A percentile compares a stretch with the other conserved stretches of the same genome.
These are phyloP conservation scores for Aspergillus brunneoviolaceus DNA, from an alignment of 2,329 filamentous ascomycete genomes.

Conservation along the genomic window DNA sequence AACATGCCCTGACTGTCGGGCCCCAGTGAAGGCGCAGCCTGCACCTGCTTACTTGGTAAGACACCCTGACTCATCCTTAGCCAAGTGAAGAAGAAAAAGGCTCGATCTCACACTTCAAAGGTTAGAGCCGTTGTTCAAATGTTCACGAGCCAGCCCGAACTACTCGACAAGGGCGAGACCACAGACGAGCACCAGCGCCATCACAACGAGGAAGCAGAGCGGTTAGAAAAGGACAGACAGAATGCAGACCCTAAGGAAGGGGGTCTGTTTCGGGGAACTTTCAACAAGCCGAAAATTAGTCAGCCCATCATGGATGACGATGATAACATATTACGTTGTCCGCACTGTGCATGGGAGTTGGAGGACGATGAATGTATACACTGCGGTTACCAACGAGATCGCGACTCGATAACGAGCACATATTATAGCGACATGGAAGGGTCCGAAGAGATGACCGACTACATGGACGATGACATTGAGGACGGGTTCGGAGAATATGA, in stretches of 20 bases:
- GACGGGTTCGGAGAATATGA: constrained; percentile 31
- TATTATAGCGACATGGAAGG: constrained; percentile 46
- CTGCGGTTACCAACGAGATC: constrained; percentile 56
- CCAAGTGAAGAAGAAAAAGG: not conserved
- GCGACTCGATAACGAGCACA: constrained; percentile 39
- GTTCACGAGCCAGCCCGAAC: constrained; percentile 59
- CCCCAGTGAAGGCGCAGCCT: constrained; percentile 57
- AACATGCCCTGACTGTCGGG: constrained; percentile 68
- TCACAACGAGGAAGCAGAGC: constrained; percentile 59
- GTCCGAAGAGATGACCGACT: constrained; percentile 45
- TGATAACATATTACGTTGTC: constrained; percentile 64
- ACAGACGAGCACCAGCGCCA: constrained; percentile 59
- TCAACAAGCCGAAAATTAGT: constrained; percentile 40
- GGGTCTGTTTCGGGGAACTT: constrained; percentile 65
- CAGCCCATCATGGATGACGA: constrained; percentile 55
- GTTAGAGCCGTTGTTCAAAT: constrained; percentile 65
- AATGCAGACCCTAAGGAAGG: constrained; percentile 50
- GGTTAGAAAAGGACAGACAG: constrained; percentile 60
- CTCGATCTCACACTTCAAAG: constrained; percentile 34
- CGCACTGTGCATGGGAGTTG: constrained; percentile 62
- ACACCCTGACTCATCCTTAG: constrained; percentile 17
- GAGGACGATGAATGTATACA: constrained; percentile 58
- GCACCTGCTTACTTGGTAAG: constrained; percentile 63
- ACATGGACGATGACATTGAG: constrained; percentile 29
- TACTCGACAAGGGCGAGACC: constrained; percentile 64